Base-by-base conservation (phyloP, 1,284 basidiomycete species). In the Ceratobasidium theobromae region DNA sequence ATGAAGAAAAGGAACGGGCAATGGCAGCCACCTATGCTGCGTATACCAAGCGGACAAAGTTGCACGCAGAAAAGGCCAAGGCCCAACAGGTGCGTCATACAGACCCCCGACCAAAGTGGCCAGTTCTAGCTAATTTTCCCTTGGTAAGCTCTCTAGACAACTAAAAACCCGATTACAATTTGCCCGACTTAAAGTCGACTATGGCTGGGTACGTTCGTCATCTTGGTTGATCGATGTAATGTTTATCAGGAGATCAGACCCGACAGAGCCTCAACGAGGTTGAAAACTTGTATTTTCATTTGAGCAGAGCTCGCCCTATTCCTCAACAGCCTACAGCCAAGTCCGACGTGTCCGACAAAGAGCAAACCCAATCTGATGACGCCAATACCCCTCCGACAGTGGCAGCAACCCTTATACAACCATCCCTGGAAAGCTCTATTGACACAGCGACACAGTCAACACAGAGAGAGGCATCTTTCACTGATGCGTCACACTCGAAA, bases 151-250 rank as follows among this genome's bases (percentile, higher is more conserved):
- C 18, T 86, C 85, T 1, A 80, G 85, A 67, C 87, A 90, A 69
- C 78, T 91, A n/a, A 86, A 87, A 71, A 80, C 88, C 75, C 82
- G 88, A 25, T 77, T 91, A 18, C 88, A 88, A 72, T 91, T 90
- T 72, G 88, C 89, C 12, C 81, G 83, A 71, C 78, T 91, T 55
- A 91, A 91, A 72, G 88, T 91, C 49, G 87, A 91, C 69, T 82
- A 89, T 72, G 88, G 88, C 53, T 91, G 88, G 88, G 88, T 89
- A 73, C 53, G 85, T 78, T 66, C 5, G 32, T 25, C 67, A 28
- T 23, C 53, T 49, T 33, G n/a, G 33, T 35, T 43, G 40, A 32
- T 52, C 65, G 21, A 66, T 45, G 45, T n/a, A 71, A 49, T 46
- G 64, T 66, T 65, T 53, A 43, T 46, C 4, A 66, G 35, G 49